Percentiles rank a stretch among this genome's conserved stretches.
Evolutionary conservation across 139 green algal species (phyloP).

Genomic region (Closterium sp.): DNA sequence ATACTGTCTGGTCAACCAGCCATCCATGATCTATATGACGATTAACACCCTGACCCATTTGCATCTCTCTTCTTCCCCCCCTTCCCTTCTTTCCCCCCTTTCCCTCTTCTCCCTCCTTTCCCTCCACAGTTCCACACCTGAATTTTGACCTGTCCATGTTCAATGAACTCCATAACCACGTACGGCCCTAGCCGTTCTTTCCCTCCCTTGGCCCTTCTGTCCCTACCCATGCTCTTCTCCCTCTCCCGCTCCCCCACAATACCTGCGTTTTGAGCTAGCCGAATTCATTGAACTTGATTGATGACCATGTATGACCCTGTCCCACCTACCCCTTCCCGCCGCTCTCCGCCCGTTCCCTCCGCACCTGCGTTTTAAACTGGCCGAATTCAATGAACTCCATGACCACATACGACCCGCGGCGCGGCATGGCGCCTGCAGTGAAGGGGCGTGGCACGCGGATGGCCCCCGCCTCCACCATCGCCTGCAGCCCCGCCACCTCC

Average conservation of each 20-base stretch:
- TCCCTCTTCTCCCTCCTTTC: background rate
- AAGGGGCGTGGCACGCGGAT: conserved; percentile 47
- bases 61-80: too few relatives aligned
- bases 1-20: too few relatives aligned
- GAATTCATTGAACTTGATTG: background rate
- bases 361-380: background rate
- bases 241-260: too few relatives aligned
- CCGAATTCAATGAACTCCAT: conserved; percentile 87
- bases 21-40: too few relatives aligned
- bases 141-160: background rate
- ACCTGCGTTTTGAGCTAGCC: background rate
- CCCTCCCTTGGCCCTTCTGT: too few relatives aligned
- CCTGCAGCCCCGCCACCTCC: conserved; percentile 48
- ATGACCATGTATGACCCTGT: background rate
- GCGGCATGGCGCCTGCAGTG: conserved; percentile 36
- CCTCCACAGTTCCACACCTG: background rate
- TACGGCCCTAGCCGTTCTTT: background rate
- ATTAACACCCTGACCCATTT: too few relatives aligned
- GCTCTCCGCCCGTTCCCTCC: background rate
- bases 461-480: conserved; percentile 53
- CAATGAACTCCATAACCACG: background rate
- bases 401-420: conserved; percentile 81
- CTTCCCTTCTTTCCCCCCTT: too few relatives aligned
- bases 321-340: conserved; percentile 35
- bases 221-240: too few relatives aligned